A percentile compares a stretch with the other conserved stretches of the same genome.
These are phyloP conservation scores for Strigomonas galati DNA, from an alignment of 208 protist genomes.

Conservation along the genomic window DNA sequence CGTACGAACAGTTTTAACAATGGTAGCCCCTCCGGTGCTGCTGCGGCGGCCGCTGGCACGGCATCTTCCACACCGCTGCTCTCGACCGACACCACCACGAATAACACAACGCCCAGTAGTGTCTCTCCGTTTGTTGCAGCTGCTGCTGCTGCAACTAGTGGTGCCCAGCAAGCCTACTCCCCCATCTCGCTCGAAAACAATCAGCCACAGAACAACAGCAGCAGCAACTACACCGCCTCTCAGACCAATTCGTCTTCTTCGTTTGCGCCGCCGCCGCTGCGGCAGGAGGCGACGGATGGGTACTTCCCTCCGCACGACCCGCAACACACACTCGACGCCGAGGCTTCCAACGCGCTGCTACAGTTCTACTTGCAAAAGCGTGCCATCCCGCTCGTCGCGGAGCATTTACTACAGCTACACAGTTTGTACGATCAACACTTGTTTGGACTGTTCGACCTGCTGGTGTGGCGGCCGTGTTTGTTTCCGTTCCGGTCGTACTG, in stretches of 20 bases:
- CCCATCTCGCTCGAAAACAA: too few relatives aligned
- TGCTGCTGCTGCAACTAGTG: too few relatives aligned
- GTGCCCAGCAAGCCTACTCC: too few relatives aligned
- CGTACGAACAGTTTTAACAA: not conserved
- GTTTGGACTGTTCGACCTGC: not conserved
- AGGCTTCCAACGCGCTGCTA: conserved; percentile 12
- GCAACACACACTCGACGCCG: conserved; percentile 13
- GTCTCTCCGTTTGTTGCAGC: too few relatives aligned
- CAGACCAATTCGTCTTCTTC: too few relatives aligned
- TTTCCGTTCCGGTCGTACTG: not conserved
- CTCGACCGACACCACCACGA: not conserved
- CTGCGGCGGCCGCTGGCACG: not conserved
- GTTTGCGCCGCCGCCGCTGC: not conserved
- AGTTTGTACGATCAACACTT: conserved; percentile 18
- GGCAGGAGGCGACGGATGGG: not conserved
- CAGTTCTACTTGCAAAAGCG: conserved; percentile 27
- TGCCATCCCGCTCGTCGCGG: conserved; percentile 20
- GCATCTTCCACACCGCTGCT: not conserved
- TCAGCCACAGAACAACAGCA: too few relatives aligned
- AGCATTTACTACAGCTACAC: conserved; percentile 18
- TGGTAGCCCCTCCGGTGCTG: not conserved
- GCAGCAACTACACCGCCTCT: too few relatives aligned
- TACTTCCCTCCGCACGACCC: not conserved
- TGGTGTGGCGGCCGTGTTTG: conserved; percentile 1
- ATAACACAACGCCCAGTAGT: too few relatives aligned